Evolutionary conservation across 2,329 filamentous ascomycete genomes (phyloP).

Genomic region (Cytospora mali): DNA sequence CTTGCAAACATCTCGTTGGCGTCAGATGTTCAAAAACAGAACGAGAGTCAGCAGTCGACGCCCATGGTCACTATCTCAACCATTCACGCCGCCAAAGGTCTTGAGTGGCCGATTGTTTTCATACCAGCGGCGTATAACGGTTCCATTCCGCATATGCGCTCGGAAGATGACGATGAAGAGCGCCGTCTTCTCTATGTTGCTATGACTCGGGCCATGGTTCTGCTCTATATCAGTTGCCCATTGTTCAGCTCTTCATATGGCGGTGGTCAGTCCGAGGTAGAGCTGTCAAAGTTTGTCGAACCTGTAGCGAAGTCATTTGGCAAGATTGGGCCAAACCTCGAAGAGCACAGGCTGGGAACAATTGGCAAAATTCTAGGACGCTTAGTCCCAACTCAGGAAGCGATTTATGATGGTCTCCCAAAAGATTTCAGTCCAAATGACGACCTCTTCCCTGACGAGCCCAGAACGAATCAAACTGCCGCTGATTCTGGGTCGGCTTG

Average conservation of each 20-base stretch:
- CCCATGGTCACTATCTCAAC: constrained; percentile 86
- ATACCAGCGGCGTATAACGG: constrained; percentile 88
- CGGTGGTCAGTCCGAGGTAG: constrained; percentile 56
- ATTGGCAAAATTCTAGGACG: constrained; percentile 74
- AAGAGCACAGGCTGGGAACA: constrained; percentile 61
- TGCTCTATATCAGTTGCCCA: constrained; percentile 85
- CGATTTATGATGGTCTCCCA: constrained; percentile 56
- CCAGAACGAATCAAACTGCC: constrained; percentile 35
- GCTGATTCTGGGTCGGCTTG: not conserved
- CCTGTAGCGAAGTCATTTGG: constrained; percentile 54
- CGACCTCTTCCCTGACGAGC: constrained; percentile 67
- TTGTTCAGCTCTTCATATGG: constrained; percentile 62
- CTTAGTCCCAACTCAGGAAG: constrained; percentile 56
- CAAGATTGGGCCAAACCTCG: constrained; percentile 70
- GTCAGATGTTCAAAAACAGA: constrained; percentile 71
- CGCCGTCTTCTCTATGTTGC: constrained; percentile 88
- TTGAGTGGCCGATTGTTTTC: constrained; percentile 97
- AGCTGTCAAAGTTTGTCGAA: constrained; percentile 73
- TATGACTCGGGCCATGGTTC: constrained; percentile 88
- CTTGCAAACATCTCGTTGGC: constrained; percentile 90
- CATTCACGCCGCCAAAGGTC: constrained; percentile 91
- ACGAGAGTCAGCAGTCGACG: constrained; percentile 57
- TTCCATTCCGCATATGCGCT: constrained; percentile 83
- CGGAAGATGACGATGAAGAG: constrained; percentile 87
- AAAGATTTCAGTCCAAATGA: constrained; percentile 64